Evolutionary conservation across 306 rosid genomes (phyloP).

Genomic region (Vachellia pachyceras): DNA sequence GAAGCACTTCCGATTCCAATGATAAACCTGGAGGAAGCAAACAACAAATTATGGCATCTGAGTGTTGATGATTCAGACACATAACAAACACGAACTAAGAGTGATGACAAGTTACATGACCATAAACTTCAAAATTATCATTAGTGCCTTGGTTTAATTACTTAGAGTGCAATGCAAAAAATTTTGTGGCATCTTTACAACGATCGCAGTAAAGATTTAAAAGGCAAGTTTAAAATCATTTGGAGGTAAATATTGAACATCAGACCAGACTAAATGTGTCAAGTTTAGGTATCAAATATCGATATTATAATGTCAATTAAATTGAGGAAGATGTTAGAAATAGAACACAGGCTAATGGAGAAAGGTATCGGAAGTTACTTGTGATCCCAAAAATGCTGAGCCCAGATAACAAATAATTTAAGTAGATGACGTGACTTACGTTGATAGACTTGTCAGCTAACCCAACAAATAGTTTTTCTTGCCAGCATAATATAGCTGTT

Average conservation of each 20-base stretch:
- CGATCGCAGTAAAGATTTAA: not conserved
- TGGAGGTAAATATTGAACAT: too few species aligned
- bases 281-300: too few species aligned
- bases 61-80: constrained; percentile 22
- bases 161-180: not conserved
- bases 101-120: constrained; percentile 16
- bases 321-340: too few species aligned
- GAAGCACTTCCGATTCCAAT: constrained; percentile 44
- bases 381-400: not conserved
- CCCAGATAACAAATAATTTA: constrained; percentile 14
- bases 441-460: constrained; percentile 67
- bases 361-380: too few species aligned
- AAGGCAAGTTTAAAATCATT: too few species aligned
- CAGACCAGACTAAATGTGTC: too few species aligned
- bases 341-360: too few species aligned
- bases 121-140: constrained; percentile 15
- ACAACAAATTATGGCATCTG: constrained; percentile 24
- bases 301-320: too few species aligned
- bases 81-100: constrained; percentile 21
- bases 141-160: not conserved
- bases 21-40: constrained; percentile 67
- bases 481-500: constrained; percentile 72
- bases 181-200: constrained; percentile 10
- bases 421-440: constrained; percentile 50
- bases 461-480: constrained; percentile 83